A percentile compares a stretch with the other conserved stretches of the same genome.
These are phyloP conservation scores for Talaromyces proteolyticus DNA, from an alignment of 495 filamentous ascomycete genomes.

Conservation along the genomic window DNA sequence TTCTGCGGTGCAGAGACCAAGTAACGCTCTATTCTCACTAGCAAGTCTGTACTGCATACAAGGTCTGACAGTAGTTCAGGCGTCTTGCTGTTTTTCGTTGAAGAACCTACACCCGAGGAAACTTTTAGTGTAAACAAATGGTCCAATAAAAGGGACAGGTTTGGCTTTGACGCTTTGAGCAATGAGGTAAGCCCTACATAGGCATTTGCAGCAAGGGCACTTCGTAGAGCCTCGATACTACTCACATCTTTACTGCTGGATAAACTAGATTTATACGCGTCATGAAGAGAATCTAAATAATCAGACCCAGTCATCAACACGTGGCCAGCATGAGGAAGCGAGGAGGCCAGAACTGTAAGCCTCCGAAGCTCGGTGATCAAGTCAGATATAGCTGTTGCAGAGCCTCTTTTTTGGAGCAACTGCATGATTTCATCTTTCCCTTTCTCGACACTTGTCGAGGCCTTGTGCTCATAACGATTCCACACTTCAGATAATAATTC, in stretches of 20 bases:
- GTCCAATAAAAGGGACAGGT: slow-evolving; percentile 67
- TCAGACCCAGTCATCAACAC: slow-evolving; percentile 79
- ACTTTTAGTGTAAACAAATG: slow-evolving; percentile 76
- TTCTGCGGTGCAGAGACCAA: slow-evolving; percentile 46
- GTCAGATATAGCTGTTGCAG: slow-evolving; percentile 14
- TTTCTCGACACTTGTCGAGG: slow-evolving; percentile 35
- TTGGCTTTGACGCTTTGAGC: slow-evolving; percentile 57
- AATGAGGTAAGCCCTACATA: slow-evolving; percentile 69
- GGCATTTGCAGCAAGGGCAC: slow-evolving; percentile 57
- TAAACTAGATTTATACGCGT: slow-evolving; percentile 45
- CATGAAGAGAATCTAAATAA: slow-evolving; percentile 69
- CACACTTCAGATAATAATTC: slow-evolving; percentile 37
- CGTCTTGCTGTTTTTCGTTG: slow-evolving; percentile 31
- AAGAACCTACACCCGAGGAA: slow-evolving; percentile 46
- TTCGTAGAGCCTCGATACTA: slow-evolving; percentile 38
- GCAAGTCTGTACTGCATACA: slow-evolving; percentile 35
- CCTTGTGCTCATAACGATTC: slow-evolving; percentile 27
- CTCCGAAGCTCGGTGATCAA: slow-evolving; percentile 27
- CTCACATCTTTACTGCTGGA: slow-evolving; percentile 37
- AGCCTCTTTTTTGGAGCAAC: slow-evolving; percentile 23
- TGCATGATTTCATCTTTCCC: slow-evolving; percentile 40
- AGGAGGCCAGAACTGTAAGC: slow-evolving; percentile 33
- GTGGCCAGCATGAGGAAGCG: slow-evolving; percentile 29
- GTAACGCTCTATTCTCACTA: slow-evolving; percentile 44
- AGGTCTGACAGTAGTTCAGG: slow-evolving; percentile 39